A percentile compares a stretch with the other conserved stretches of the same genome.
Conservation (phyloP, 805 yeast genomes). For the Kodamaea kakaduensis region DNA sequence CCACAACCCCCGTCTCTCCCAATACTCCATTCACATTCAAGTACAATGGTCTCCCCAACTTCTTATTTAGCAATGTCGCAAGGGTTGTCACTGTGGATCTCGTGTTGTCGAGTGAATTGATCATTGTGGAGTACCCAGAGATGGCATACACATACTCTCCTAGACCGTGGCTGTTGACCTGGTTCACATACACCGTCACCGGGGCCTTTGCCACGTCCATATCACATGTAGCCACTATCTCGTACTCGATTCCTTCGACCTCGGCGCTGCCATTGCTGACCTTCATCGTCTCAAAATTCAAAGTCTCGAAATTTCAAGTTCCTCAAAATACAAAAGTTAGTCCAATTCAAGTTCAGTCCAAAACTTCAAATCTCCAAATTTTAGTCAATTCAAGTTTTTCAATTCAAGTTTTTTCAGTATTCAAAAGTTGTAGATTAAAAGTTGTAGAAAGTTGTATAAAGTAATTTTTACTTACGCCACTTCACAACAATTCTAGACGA, state of each 20-base stretch:
- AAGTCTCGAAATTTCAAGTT: neutral
- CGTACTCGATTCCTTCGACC: constrained; percentile 13
- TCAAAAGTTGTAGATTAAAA: no score
- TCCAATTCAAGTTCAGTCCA: no score
- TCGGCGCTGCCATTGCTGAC: constrained; percentile 8
- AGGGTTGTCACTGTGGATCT: constrained; percentile 17
- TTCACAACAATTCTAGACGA: no score
- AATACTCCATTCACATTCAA: constrained; percentile 26
- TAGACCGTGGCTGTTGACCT: constrained; percentile 17
- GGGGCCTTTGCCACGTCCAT: constrained; percentile 17
- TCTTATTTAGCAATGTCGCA: constrained; percentile 22
- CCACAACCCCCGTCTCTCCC: constrained; percentile 8
- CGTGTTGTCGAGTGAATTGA: constrained; percentile 17
- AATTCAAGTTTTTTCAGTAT: no score
- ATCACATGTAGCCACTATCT: constrained; percentile 13
- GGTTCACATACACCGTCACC: constrained; percentile 28
- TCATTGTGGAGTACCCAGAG: constrained; percentile 18
- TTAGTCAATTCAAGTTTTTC: no score
- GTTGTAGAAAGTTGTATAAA: no score
- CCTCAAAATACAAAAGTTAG: no score
- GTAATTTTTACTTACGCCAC: no score
- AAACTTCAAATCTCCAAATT: no score
- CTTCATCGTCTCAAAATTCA: constrained; percentile 7
- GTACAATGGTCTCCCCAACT: constrained; percentile 25
- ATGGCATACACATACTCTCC: constrained; percentile 33